Evolutionary conservation across 441 rosid genomes (phyloP), one percentile per base, ranked within the genome.

Genomic region (Arabidopsis lyrata): DNA sequence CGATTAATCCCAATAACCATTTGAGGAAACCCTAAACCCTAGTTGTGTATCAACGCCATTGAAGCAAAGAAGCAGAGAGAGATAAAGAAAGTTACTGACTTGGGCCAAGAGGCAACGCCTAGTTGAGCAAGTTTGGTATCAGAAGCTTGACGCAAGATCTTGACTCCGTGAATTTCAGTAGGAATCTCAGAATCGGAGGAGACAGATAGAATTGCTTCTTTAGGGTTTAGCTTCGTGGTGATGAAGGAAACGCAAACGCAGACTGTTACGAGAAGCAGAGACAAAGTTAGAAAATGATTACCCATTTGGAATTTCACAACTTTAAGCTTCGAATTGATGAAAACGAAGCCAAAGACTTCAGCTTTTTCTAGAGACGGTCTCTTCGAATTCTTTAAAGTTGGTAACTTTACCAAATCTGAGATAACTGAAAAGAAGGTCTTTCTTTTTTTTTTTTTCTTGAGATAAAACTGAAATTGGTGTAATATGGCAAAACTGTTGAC

Each of bases 91-190:
- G 58, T 63, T 47, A 70, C 78, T 45, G 76, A 85, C 85, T 78
- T 86, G 64, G 89, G 83, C 93, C 93, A 88, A 11, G 82, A 31
- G 38, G 86, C 9, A 54, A 82, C 86, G 5, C 79, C 86, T 53
- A 88, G 80, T 63, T 84, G 83, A 63, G 82, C 66, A 32, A 88
- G 80, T 75, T 78, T 80, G 63, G 88, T 56, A 14, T 70, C 71
- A 6, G 89, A 82, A 72, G 86, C 84, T 60, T 79, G 85, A 48
- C 68, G 80, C 8, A 85, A 66, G 73, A 88, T 84, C 85, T 84
- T 81, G 32, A 88, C 89, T 12, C 93, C 89, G 52, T 76, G 81
- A 36, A 78, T 77, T 5, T 77, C 76, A 22, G 36, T 57, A 48
- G 50, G 47, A 50, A 58, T 9, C 10, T 8, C 13, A 41, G 68